Conservation (phyloP, 345 rosid species). For the Melastoma malabathricum region DNA sequence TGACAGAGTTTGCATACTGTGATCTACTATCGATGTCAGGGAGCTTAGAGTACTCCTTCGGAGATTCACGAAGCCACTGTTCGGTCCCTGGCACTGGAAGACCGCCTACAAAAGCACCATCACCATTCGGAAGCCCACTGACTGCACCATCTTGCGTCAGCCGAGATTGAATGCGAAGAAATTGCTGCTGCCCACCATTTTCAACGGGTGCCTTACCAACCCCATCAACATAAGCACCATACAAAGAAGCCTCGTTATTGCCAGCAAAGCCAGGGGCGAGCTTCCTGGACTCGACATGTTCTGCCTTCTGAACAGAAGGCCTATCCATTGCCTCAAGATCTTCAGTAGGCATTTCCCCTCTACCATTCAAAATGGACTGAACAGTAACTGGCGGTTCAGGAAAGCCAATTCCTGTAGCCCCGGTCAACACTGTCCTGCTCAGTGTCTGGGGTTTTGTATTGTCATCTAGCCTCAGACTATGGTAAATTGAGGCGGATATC, state of each 20-base stretch:
- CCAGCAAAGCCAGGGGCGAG: slow-evolving; percentile 14
- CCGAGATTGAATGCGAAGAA: slow-evolving; percentile 14
- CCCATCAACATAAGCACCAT: slow-evolving; percentile 14
- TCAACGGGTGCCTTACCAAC: slow-evolving; percentile 16
- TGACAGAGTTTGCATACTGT: too few species aligned
- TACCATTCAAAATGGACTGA: slow-evolving; percentile 13
- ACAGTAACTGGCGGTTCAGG: slow-evolving; percentile 21
- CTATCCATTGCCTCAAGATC: slow-evolving; percentile 6
- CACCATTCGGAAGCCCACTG: slow-evolving; percentile 9
- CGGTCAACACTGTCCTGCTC: slow-evolving; percentile 18
- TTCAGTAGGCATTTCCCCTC: slow-evolving; percentile 5
- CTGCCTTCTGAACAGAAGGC: slow-evolving; percentile 4
- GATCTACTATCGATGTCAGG: slow-evolving; percentile 12
- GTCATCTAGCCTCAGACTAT: slow-evolving; percentile 31
- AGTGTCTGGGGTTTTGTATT: slow-evolving; percentile 10
- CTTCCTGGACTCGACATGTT: slow-evolving; percentile 17
- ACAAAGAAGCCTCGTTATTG: slow-evolving; percentile 13
- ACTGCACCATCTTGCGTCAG: slow-evolving; percentile 18
- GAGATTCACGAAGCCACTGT: slow-evolving; percentile 15
- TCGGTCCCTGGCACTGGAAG: slow-evolving; percentile 21
- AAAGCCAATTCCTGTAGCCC: slow-evolving; percentile 18
- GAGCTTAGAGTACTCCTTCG: slow-evolving; percentile 18
- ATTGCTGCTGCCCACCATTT: slow-evolving; percentile 14
- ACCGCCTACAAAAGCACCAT: slow-evolving; percentile 12
- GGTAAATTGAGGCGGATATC: slow-evolving; percentile 22